Percentiles rank a stretch among this genome's conserved stretches.
Conservation (phyloP, 192 early-diverging fungal species). For the Funneliformis geosporum region DNA sequence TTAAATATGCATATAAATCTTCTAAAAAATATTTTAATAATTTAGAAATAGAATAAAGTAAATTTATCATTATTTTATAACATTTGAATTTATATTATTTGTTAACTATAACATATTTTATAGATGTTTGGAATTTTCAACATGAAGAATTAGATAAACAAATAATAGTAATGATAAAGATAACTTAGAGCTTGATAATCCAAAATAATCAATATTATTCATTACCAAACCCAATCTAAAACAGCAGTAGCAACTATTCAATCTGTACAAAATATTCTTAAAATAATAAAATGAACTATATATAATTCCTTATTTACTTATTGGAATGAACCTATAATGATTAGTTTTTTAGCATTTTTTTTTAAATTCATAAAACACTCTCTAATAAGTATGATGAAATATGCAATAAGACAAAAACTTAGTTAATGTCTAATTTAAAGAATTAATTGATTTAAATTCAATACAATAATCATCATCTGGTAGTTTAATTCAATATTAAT, state of each 20-base stretch:
- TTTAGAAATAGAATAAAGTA: neutral
- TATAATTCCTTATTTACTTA: neutral
- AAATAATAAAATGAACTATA: neutral
- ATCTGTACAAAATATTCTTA: no score
- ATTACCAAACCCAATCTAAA: no score
- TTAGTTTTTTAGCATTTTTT: slow-evolving; percentile 1
- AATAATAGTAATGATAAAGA: neutral
- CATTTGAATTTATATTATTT: no score
- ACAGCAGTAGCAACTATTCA: no score
- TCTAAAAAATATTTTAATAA: no score
- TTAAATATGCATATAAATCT: neutral
- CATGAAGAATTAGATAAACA: slow-evolving; percentile 5
- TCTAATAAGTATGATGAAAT: neutral
- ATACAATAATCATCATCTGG: neutral
- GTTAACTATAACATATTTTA: neutral
- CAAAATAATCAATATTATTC: no score
- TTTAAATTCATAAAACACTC: slow-evolving; percentile 3
- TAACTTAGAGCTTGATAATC: neutral
- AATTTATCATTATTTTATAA: no score
- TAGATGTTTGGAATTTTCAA: neutral
- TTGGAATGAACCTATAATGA: neutral
- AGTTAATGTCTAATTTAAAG: neutral
- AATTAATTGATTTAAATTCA: neutral
- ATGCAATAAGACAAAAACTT: neutral
- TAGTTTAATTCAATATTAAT: no score